Percentiles rank a stretch among this genome's conserved stretches.
These are phyloP conservation scores for Neurospora sp. DNA, from an alignment of 495 filamentous ascomycete species.

Conservation along the genomic window DNA sequence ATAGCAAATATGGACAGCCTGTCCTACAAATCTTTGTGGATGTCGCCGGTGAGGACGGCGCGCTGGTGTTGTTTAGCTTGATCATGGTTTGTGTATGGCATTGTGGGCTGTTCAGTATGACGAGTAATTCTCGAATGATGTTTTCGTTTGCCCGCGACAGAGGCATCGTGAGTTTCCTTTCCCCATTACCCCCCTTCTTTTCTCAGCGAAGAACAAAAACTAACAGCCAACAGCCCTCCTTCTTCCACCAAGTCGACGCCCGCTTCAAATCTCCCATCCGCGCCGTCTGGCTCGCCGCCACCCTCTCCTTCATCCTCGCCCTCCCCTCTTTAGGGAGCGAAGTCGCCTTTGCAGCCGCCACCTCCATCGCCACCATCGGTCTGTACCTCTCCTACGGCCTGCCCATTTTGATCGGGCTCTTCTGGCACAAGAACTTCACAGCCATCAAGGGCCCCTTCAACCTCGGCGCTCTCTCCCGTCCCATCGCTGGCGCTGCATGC, in stretches of 20 bases:
- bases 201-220: not conserved
- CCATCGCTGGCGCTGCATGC: conserved; percentile 40
- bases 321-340: conserved; percentile 50
- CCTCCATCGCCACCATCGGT: conserved; percentile 58
- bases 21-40: conserved; percentile 50
- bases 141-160: conserved; percentile 49
- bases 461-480: conserved; percentile 42
- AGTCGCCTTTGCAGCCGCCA: conserved; percentile 54
- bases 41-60: conserved; percentile 43
- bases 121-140: conserved; percentile 55
- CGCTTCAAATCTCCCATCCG: conserved; percentile 44
- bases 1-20: conserved; percentile 35
- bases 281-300: conserved; percentile 50
- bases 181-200: not conserved
- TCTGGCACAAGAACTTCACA: conserved; percentile 32
- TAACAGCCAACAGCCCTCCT: conserved; percentile 17
- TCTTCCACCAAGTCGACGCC: conserved; percentile 48
- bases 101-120: conserved; percentile 49
- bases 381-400: conserved; percentile 57
- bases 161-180: conserved; percentile 28
- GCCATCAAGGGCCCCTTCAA: conserved; percentile 49
- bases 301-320: conserved; percentile 49
- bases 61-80: conserved; percentile 45
- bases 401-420: conserved; percentile 48
- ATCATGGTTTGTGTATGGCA: conserved; percentile 54